Evolutionary conservation across 352 stramenopile genomes (phyloP), one percentile per base, ranked within the genome.

Genomic region (Phytophthora sojae): DNA sequence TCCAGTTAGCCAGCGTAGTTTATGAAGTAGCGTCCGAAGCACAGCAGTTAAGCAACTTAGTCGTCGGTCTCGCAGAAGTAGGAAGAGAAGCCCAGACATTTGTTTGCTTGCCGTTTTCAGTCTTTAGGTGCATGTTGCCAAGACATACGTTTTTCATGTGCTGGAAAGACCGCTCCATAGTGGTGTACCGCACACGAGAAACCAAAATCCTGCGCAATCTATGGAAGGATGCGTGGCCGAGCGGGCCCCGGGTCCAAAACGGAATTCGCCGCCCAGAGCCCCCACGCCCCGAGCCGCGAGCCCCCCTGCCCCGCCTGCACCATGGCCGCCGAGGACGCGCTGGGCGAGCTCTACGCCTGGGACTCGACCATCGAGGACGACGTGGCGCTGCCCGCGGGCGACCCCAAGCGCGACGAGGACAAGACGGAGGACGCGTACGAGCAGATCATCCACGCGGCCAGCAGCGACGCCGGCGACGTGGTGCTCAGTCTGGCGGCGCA

Each of bases 341-440:
- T 94, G 55, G 75, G 74, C 58, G 81, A 89, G 61, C 61, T 94
- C n/a, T 92, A 93, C 65, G 74, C 61, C 12, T 92, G 83, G 81
- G 86, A 94, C 72, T 79, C 73, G 15, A 73, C 71, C 35, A 87
- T 94, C 58, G 83, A 93, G 42, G 83, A 91, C 56, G 81, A 90
- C 52, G 85, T 80, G 29, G 73, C 76, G 49, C 73, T 81, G 23
- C 51, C 71, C 11, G 47, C 64, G 23, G 73, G 71, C 56, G 80
- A 93, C 68, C 73, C 83, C 12, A 61, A 83, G 39, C 81, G 82
- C 62, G 87, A 94, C 60, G 87, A 94, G 53, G 87, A 95, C 73
- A 76, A 86, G 23, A 78, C 79, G 45, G 76, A 90, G 30, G 87
- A 95, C 47, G 86, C 88, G 15, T 93, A 91, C 62, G 86, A 95